Conservation (phyloP, 495 filamentous ascomycete species). For the Aspergillus biplanus region DNA sequence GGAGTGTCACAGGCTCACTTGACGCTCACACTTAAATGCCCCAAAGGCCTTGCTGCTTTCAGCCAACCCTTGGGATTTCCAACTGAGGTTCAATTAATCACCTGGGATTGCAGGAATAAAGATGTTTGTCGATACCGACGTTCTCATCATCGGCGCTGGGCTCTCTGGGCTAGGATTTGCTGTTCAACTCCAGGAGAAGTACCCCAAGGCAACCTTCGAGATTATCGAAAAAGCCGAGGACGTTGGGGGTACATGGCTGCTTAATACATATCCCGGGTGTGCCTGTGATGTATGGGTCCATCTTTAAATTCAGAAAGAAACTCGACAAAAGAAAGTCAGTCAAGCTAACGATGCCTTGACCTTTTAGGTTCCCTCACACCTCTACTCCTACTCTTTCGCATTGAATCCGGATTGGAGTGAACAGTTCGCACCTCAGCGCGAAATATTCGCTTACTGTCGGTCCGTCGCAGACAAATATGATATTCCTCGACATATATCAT, state of each 20-base stretch:
- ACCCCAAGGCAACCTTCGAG: constrained; percentile 38
- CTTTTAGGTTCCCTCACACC: constrained; percentile 30
- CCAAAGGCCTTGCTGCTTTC: no score
- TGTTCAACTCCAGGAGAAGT: constrained; percentile 56
- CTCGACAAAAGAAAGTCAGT: not conserved
- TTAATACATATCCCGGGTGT: constrained; percentile 34
- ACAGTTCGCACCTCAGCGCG: constrained; percentile 42
- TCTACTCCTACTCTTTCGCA: constrained; percentile 57
- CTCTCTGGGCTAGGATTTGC: constrained; percentile 62
- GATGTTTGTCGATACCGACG: constrained; percentile 11
- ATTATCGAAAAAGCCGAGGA: constrained; percentile 28
- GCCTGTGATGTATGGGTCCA: constrained; percentile 29
- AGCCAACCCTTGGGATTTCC: no score
- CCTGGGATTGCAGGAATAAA: not conserved
- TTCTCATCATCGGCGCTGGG: constrained; percentile 58
- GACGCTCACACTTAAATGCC: no score
- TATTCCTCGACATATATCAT: constrained; percentile 45
- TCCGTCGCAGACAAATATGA: constrained; percentile 47
- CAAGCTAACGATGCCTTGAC: no score
- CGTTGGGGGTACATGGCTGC: constrained; percentile 32
- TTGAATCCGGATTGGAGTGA: constrained; percentile 50
- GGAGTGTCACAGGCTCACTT: no score
- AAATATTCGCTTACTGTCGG: constrained; percentile 50
- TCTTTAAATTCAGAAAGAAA: not conserved
- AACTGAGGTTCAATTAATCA: no score